Conservation (phyloP, 257 asterid genomes). For the Haberlea rhodopensis region DNA sequence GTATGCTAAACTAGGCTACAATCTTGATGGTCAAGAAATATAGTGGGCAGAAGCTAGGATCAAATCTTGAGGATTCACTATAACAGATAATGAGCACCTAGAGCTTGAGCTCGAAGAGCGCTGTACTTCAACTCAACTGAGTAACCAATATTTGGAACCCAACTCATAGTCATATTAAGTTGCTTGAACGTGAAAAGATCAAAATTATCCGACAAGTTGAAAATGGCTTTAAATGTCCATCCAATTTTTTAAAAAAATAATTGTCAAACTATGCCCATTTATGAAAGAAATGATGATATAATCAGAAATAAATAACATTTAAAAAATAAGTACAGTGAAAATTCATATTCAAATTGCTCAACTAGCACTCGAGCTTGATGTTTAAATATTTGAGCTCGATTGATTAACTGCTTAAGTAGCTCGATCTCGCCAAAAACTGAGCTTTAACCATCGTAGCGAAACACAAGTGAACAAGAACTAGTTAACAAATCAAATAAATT, state of each 20-base stretch:
- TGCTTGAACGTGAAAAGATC: not conserved
- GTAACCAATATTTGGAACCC: not conserved
- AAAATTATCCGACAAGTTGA: not conserved
- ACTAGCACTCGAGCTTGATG: too few relatives aligned
- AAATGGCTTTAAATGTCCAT: not conserved
- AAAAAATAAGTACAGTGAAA: not conserved
- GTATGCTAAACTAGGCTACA: not conserved
- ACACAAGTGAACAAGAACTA: not conserved
- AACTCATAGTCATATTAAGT: not conserved
- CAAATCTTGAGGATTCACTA: not conserved
- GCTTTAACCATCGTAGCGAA: not conserved
- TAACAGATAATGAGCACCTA: not conserved
- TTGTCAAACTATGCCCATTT: not conserved
- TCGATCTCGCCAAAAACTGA: not conserved
- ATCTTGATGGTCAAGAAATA: not conserved
- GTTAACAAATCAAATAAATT: too few relatives aligned
- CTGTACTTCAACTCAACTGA: not conserved
- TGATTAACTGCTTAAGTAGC: too few relatives aligned
- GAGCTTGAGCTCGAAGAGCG: not conserved
- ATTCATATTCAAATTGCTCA: not conserved
- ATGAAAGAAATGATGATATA: not conserved
- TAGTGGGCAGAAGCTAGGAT: not conserved
- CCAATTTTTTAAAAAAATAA: not conserved
- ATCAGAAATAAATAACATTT: not conserved
- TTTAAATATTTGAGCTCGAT: too few relatives aligned